Base-by-base conservation (phyloP, 768 basidiomycete genomes). In the Pisolithus tinctorius region DNA sequence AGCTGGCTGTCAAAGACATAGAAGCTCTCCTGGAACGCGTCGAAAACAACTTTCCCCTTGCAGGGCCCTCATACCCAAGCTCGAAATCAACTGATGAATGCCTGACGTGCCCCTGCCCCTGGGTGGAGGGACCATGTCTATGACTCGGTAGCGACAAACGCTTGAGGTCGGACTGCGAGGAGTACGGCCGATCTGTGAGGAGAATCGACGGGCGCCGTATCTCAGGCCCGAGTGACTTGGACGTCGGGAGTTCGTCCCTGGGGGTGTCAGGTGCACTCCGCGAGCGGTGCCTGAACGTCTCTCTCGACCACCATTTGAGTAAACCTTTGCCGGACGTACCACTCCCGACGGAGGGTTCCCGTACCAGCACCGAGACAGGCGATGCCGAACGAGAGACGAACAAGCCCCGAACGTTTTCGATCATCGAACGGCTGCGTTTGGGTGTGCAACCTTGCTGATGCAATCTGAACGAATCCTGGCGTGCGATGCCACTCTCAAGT, bases 361-460 rank as follows among this genome's bases (percentile, higher is more conserved):
- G 62, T 44, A 57, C 60, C 55, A 70, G 52, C 5, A 66, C 56
- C 31, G 66, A 55, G 42, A 67, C 59, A 5, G 78, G 71, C 14
- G 78, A 74, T 13, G 60, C 51, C 4, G 79, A 65, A 1, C 75
- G 77, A 47, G 79, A 70, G 26, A 71, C 66, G 58, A 87, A 84
- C 48, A 87, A 70, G 17, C 73, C 79, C 57, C 74, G 78, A 50
- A 86, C 79, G 57, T 81, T 83, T 55, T 76, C 80, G 44, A 82
- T 77, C 65, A 87, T 74, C 13, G 80, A 82, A 26, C 76, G 70
- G 46, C 73, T 67, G 39, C 75, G 70, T 55, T 74, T 75, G 10
- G 74, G 75, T 25, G 55, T 58, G 45, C 50, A 66, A 43, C 56
- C 57, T n/a, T 57, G 58, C 40, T 47, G 61, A 45, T 45, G 57